Conservation (phyloP, 2,329 filamentous ascomycete genomes). For the Cadophora luteo-olivacea region DNA sequence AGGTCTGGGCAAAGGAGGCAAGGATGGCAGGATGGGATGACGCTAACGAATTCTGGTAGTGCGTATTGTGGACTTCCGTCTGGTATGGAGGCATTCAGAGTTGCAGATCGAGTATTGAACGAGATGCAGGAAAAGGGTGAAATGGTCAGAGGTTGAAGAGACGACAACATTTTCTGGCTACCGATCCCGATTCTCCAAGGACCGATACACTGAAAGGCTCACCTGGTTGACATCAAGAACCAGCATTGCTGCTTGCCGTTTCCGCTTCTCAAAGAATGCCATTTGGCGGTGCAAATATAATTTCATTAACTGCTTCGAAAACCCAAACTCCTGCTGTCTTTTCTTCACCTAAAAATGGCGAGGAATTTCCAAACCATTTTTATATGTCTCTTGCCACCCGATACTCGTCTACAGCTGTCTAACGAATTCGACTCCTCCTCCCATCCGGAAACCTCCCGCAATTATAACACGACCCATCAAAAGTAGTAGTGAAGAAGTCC, state of each 20-base stretch:
- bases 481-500: neutral
- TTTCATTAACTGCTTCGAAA: no score
- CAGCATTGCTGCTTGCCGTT: no score
- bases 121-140: conserved; percentile 43
- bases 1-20: no score
- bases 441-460: neutral
- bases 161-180: neutral
- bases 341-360: no score
- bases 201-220: no score
- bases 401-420: neutral
- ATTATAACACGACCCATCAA: neutral
- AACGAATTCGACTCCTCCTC: neutral
- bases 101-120: conserved; percentile 41
- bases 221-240: no score
- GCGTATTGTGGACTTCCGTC: conserved; percentile 43
- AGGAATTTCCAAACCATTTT: no score
- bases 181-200: no score
- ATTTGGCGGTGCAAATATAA: no score
- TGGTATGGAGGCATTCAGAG: conserved; percentile 42
- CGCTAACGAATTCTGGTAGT: conserved; percentile 30
- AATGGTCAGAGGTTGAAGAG: conserved; percentile 30
- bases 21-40: neutral
- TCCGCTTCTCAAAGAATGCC: no score
- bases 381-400: no score
- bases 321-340: no score